A percentile compares a stretch with the other conserved stretches of the same genome.
Evolutionary conservation across 2,329 filamentous ascomycete species (phyloP).

Genomic region (Exserohilum turcica): DNA sequence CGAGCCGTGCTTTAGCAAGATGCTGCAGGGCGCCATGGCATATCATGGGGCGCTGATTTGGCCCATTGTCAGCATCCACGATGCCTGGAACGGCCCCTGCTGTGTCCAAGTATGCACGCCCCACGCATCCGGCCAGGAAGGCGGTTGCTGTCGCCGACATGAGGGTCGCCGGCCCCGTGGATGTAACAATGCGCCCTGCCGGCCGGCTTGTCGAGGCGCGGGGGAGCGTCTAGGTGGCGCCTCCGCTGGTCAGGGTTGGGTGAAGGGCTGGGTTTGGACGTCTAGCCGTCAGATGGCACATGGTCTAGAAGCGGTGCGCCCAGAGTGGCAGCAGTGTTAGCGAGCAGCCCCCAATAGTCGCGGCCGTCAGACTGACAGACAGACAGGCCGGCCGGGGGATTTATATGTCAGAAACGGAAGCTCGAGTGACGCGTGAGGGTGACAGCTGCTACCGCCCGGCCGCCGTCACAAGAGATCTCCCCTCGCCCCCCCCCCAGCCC

Average conservation of each 20-base stretch:
- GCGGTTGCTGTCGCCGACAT: conserved; percentile 2
- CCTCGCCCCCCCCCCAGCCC: neutral
- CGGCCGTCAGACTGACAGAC: conserved; percentile 3
- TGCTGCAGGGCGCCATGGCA: neutral
- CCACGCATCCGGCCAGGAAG: neutral
- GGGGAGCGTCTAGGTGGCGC: conserved; percentile 7
- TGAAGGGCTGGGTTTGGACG: conserved; percentile 8
- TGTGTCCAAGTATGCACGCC: neutral
- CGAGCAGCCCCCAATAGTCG: neutral
- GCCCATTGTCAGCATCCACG: neutral
- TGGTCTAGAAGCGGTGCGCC: conserved; percentile 12
- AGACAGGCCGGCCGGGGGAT: too few relatives aligned
- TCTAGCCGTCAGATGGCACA: neutral
- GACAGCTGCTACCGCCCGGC: conserved; percentile 9
- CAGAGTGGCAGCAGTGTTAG: conserved; percentile 7
- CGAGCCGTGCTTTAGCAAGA: conserved; percentile 5
- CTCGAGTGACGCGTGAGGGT: conserved; percentile 9
- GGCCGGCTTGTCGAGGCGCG: neutral
- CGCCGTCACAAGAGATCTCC: conserved; percentile 6
- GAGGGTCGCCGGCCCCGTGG: neutral
- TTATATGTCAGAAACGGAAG: conserved; percentile 12
- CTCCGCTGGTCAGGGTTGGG: conserved; percentile 3
- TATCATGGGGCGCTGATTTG: neutral
- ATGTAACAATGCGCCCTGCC: neutral
- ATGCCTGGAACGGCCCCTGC: neutral